phyloP scores from a whole-genome alignment of 1,284 basidiomycete species.

The Tremellales sp. region DNA sequence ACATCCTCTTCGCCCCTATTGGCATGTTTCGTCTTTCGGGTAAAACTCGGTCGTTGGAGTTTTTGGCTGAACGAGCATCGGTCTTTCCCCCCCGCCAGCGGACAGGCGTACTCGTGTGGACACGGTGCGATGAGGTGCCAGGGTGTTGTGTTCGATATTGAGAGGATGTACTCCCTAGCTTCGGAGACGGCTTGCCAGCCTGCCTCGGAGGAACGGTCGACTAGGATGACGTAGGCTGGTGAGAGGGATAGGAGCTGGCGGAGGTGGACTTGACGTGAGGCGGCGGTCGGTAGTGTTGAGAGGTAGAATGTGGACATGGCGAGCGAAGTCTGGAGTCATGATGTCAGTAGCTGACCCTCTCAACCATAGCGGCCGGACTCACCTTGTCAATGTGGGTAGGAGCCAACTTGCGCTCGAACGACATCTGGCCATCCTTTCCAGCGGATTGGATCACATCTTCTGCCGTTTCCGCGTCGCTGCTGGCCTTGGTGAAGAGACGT shows the following conservation, averaged over 20 bases:
- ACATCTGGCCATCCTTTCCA: not conserved
- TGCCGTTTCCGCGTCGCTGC: not conserved
- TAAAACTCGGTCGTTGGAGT: constrained; percentile 76
- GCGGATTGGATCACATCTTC: not conserved
- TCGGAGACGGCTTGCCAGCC: constrained; percentile 81
- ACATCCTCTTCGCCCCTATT: constrained; percentile 77
- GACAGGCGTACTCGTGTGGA: constrained; percentile 85
- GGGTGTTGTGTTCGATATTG: constrained; percentile 18
- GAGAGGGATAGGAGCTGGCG: constrained; percentile 17
- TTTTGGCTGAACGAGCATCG: constrained; percentile 84
- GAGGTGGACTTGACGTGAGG: constrained; percentile 51
- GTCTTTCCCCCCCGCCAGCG: constrained; percentile 55
- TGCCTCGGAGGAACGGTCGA: constrained; percentile 73
- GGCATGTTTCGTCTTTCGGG: constrained; percentile 81
- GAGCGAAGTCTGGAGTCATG: constrained; percentile 52
- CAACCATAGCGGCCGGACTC: not conserved
- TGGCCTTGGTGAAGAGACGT: constrained; percentile 12
- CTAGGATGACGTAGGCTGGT: constrained; percentile 61
- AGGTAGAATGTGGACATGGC: constrained; percentile 83
- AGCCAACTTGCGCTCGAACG: constrained; percentile 19
- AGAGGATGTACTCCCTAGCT: constrained; percentile 72
- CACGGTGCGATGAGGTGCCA: constrained; percentile 58
- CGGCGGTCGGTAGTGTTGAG: constrained; percentile 62
- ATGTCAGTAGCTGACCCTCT: constrained; percentile 4
- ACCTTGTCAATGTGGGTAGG: not conserved